These are phyloP conservation scores for Globisporangium heterothallicum DNA, from an alignment of 352 stramenopile genomes.

Conservation along the genomic window DNA sequence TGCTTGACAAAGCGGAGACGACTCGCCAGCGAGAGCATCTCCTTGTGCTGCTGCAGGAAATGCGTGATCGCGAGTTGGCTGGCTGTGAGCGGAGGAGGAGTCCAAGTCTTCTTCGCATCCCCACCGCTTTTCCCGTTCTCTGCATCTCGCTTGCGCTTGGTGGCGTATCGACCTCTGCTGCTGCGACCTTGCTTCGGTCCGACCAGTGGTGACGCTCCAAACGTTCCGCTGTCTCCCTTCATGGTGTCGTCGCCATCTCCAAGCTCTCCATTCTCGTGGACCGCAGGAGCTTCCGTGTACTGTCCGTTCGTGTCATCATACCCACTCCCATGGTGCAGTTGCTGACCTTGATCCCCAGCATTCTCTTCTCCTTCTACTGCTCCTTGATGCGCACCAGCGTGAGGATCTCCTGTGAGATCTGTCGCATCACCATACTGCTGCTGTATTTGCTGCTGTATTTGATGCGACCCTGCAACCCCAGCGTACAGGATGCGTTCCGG, in stretches of 20 bases:
- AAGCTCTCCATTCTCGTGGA: background rate
- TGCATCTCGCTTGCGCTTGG: conserved; percentile 21
- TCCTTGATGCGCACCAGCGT: background rate
- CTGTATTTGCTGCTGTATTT: conserved; percentile 3
- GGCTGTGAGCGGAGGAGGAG: conserved; percentile 14
- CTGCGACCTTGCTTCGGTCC: background rate
- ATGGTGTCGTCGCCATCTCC: background rate
- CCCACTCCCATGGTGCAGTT: background rate
- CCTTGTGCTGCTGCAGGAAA: conserved; percentile 31
- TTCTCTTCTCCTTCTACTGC: no score
- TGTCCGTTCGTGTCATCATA: background rate
- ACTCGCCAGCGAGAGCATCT: conserved; percentile 18
- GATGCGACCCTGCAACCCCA: background rate
- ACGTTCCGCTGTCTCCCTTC: background rate
- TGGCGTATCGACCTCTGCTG: background rate
- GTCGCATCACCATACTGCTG: background rate
- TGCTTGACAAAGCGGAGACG: conserved; percentile 40
- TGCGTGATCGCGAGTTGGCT: conserved; percentile 43
- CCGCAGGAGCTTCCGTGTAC: background rate
- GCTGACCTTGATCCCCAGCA: no score
- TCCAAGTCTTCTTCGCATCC: background rate
- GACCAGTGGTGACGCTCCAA: background rate
- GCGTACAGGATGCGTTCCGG: conserved; percentile 13
- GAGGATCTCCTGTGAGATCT: background rate
- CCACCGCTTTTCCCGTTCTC: background rate